Evolutionary conservation across 495 filamentous ascomycete genomes (phyloP).

Genomic region (Pyrenopolyporus hunteri): DNA sequence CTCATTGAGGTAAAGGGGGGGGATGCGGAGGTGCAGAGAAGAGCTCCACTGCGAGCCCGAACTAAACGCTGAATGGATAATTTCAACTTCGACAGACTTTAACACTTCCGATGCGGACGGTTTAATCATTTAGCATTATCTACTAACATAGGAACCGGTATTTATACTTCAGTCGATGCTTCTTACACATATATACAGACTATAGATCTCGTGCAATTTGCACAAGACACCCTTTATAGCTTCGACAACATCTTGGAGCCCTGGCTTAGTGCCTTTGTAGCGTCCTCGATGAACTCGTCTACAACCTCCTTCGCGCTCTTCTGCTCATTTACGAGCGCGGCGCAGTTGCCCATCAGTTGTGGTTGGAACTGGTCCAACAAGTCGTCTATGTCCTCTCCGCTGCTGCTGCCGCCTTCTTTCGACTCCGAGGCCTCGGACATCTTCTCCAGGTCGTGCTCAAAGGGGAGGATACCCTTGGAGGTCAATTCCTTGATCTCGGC

Average conservation of each 20-base stretch:
- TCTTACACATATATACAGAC: conserved; percentile 14
- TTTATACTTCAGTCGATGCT: conserved; percentile 1
- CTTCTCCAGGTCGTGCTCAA: conserved; percentile 92
- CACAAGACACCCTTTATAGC: conserved; percentile 55
- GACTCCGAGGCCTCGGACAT: conserved; percentile 68
- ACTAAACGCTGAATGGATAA: no score
- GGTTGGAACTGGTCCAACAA: conserved; percentile 90
- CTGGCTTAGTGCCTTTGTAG: conserved; percentile 69
- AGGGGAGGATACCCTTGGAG: conserved; percentile 85
- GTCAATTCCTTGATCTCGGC: conserved; percentile 92
- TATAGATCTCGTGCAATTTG: neutral
- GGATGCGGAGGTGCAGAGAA: neutral
- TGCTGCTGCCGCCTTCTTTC: conserved; percentile 72
- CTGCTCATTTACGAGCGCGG: conserved; percentile 91
- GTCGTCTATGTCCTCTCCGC: conserved; percentile 63
- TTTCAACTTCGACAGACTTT: no score
- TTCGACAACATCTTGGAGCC: conserved; percentile 71
- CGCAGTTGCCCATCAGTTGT: conserved; percentile 95
- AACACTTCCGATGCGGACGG: no score
- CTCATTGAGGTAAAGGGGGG: neutral
- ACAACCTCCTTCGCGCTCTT: conserved; percentile 92
- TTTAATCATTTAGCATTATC: no score
- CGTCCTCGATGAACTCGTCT: conserved; percentile 91
- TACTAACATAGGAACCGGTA: neutral
- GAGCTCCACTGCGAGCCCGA: no score